Percentiles rank a stretch among this genome's conserved stretches.
These are phyloP conservation scores for Trichoderma atroviride DNA, from an alignment of 2,329 filamentous ascomycete genomes.

Conservation along the genomic window DNA sequence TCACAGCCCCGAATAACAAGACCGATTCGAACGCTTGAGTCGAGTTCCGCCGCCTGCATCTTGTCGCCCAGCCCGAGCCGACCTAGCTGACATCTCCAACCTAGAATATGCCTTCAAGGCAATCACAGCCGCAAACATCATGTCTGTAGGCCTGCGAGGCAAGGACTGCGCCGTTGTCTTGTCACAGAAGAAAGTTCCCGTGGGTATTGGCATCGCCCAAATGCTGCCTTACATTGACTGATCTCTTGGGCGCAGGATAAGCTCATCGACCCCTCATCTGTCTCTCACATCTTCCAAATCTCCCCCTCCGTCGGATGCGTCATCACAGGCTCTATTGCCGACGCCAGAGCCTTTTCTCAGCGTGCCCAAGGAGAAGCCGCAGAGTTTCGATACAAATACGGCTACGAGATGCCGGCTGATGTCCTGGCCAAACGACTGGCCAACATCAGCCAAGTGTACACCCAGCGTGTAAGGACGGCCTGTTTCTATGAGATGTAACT, in stretches of 20 bases:
- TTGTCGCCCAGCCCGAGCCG: neutral
- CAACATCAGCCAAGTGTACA: conserved; percentile 99
- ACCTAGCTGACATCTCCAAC: conserved; percentile 33
- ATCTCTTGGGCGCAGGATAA: conserved; percentile 71
- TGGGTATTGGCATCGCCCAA: conserved; percentile 54
- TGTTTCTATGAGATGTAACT: neutral
- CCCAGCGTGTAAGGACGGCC: conserved; percentile 71
- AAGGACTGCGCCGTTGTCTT: conserved; percentile 97
- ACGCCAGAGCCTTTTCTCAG: conserved; percentile 90
- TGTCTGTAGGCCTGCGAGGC: conserved; percentile 91
- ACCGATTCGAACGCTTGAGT: conserved; percentile 1
- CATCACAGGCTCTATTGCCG: conserved; percentile 97
- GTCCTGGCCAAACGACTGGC: conserved; percentile 94
- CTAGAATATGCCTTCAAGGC: conserved; percentile 99
- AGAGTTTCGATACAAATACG: conserved; percentile 97
- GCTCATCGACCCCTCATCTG: conserved; percentile 95
- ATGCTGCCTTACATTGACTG: conserved; percentile 25
- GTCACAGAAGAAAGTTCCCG: conserved; percentile 99
- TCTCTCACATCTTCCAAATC: conserved; percentile 96
- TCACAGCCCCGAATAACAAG: conserved; percentile 21
- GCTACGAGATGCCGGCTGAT: conserved; percentile 99
- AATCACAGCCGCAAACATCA: conserved; percentile 98
- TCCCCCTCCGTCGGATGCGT: conserved; percentile 96
- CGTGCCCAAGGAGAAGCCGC: conserved; percentile 93
- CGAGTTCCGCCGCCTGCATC: neutral